Conservation (phyloP, 106 monocot genomes). For the Platanthera guangdongensis region DNA sequence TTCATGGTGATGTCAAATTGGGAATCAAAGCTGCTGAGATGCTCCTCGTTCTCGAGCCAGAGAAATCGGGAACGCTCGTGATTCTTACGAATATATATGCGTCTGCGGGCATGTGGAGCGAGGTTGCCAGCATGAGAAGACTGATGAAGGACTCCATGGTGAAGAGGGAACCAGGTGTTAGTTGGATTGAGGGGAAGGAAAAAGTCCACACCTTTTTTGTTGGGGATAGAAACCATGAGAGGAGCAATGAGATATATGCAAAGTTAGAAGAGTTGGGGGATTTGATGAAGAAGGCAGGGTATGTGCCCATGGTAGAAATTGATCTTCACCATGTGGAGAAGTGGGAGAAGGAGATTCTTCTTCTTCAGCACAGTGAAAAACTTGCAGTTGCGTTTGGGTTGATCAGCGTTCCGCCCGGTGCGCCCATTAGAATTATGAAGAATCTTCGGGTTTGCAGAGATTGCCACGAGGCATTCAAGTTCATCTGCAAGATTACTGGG, state of each 20-base stretch:
- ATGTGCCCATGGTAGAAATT: constrained; percentile 55
- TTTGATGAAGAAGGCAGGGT: constrained; percentile 59
- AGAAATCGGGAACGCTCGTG: constrained; percentile 78
- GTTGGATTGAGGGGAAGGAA: constrained; percentile 75
- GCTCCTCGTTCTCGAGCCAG: constrained; percentile 69
- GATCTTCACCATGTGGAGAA: constrained; percentile 60
- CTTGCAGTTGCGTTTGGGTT: constrained; percentile 80
- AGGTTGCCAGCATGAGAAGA: constrained; percentile 46
- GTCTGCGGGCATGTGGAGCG: constrained; percentile 47
- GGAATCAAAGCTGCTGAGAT: constrained; percentile 61
- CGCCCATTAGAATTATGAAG: constrained; percentile 79
- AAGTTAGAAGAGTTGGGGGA: constrained; percentile 67
- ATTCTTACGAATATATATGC: constrained; percentile 75
- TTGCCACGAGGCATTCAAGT: constrained; percentile 74
- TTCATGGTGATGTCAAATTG: constrained; percentile 48
- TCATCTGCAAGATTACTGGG: constrained; percentile 52
- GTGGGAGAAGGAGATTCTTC: constrained; percentile 70
- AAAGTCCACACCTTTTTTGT: constrained; percentile 68
- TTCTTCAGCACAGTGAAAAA: constrained; percentile 76
- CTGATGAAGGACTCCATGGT: constrained; percentile 57
- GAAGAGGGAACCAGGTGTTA: constrained; percentile 86
- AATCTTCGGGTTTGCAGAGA: constrained; percentile 84
- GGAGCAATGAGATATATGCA: constrained; percentile 55
- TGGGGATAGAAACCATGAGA: constrained; percentile 63
- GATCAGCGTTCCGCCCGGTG: constrained; percentile 56